phyloP scores from a whole-genome alignment of 345 rosid genomes.

The Populus euphratica region DNA sequence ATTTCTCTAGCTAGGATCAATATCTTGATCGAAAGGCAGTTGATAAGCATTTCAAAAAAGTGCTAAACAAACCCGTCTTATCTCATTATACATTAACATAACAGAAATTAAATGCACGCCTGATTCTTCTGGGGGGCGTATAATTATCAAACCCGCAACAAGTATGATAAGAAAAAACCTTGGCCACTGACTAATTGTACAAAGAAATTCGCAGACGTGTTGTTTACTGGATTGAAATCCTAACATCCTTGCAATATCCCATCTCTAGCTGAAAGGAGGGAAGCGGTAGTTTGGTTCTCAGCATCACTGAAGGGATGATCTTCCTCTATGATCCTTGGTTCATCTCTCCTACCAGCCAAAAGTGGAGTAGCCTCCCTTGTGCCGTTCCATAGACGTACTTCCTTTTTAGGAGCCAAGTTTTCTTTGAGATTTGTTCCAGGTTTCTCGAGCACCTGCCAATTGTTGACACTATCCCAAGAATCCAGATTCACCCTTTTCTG shows the following conservation, averaged over 20 bases:
- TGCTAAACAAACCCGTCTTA: neutral
- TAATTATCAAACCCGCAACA: neutral
- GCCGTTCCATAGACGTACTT: conserved; percentile 29
- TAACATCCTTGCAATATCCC: conserved; percentile 34
- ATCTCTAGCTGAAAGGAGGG: conserved; percentile 36
- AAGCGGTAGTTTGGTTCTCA: conserved; percentile 29
- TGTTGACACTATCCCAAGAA: neutral
- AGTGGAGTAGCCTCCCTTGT: conserved; percentile 39
- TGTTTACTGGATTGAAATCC: neutral
- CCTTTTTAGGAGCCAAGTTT: conserved; percentile 34
- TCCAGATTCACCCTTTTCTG: neutral
- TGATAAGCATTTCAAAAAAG: no score
- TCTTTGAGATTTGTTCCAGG: conserved; percentile 34
- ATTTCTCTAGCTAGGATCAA: neutral
- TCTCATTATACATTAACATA: neutral
- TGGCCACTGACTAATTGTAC: neutral
- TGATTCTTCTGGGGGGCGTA: neutral
- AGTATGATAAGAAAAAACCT: neutral
- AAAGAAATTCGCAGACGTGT: neutral
- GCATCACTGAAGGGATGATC: conserved; percentile 45
- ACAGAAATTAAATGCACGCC: neutral
- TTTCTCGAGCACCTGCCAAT: conserved; percentile 11
- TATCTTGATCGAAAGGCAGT: neutral
- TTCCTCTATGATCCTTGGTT: conserved; percentile 21
- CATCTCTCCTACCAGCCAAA: conserved; percentile 27